A percentile compares a stretch with the other conserved stretches of the same genome.
These are phyloP conservation scores for Ophiostoma pallidulum DNA, from an alignment of 2,329 filamentous ascomycete species.

Conservation along the genomic window DNA sequence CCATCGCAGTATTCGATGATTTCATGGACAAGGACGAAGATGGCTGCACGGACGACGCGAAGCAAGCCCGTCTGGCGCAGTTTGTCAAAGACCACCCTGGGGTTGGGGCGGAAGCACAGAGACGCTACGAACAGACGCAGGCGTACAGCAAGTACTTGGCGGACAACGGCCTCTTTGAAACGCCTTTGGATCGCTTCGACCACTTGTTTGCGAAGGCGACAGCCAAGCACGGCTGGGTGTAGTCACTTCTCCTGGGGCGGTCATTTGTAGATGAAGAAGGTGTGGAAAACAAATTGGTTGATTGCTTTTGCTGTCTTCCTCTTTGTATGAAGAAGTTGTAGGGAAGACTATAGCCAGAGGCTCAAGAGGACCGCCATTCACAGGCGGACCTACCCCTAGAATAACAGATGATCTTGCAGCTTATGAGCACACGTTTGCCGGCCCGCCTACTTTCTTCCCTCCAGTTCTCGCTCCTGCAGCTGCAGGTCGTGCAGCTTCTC, in stretches of 20 bases:
- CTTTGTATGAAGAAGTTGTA: neutral
- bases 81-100: conserved; percentile 1
- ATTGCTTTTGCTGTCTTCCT: neutral
- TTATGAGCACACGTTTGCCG: too few relatives aligned
- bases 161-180: conserved; percentile 3
- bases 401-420: too few relatives aligned
- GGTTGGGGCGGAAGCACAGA: neutral
- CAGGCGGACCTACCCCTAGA: too few relatives aligned
- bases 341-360: too few relatives aligned
- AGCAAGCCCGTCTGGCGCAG: neutral
- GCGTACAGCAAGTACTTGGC: neutral
- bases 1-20: conserved; percentile 3
- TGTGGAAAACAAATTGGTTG: neutral
- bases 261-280: neutral
- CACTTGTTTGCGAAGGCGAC: neutral
- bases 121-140: neutral
- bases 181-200: neutral
- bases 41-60: neutral
- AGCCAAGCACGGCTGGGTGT: neutral
- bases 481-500: neutral
- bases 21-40: conserved; percentile 1
- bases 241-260: too few relatives aligned
- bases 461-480: neutral
- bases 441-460: too few relatives aligned
- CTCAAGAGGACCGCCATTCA: too few relatives aligned